Evolutionary conservation across 139 green algal species (phyloP).

Genomic region (Chlorella sp.): DNA sequence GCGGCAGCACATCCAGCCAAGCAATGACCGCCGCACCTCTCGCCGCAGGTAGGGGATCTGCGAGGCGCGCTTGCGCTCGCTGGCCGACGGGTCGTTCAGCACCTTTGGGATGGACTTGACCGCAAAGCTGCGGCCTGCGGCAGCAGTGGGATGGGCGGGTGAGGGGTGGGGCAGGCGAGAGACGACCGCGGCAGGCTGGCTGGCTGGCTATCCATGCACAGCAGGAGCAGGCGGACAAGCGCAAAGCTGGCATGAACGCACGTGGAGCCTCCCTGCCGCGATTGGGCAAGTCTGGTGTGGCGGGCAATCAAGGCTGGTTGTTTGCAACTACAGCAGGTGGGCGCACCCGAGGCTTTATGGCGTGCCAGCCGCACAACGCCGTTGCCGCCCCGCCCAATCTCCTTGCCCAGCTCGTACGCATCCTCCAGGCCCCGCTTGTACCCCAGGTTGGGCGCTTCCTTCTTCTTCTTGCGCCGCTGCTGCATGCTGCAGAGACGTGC

Average conservation of each 20-base stretch:
- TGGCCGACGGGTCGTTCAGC: constrained; percentile 20
- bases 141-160: not conserved
- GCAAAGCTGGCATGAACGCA: no score
- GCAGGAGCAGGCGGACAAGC: no score
- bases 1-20: not conserved
- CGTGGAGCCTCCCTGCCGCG: no score
- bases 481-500: no score
- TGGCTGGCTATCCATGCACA: no score
- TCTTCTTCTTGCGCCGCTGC: not conserved
- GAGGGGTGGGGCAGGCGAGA: no score
- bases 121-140: constrained; percentile 18
- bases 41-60: constrained; percentile 27
- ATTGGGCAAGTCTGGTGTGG: no score
- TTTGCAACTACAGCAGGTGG: no score
- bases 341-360: not conserved
- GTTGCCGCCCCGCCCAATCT: constrained; percentile 39
- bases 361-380: constrained; percentile 16
- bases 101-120: constrained; percentile 51
- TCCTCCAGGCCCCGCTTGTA: constrained; percentile 24
- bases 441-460: constrained; percentile 18
- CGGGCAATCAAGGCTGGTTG: no score
- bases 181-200: no score
- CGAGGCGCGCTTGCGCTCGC: constrained; percentile 32
- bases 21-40: constrained; percentile 43
- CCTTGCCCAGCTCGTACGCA: constrained; percentile 4